Conservation (phyloP, 176 grass and related monocot genomes). For the Triticum dicoccoides region DNA sequence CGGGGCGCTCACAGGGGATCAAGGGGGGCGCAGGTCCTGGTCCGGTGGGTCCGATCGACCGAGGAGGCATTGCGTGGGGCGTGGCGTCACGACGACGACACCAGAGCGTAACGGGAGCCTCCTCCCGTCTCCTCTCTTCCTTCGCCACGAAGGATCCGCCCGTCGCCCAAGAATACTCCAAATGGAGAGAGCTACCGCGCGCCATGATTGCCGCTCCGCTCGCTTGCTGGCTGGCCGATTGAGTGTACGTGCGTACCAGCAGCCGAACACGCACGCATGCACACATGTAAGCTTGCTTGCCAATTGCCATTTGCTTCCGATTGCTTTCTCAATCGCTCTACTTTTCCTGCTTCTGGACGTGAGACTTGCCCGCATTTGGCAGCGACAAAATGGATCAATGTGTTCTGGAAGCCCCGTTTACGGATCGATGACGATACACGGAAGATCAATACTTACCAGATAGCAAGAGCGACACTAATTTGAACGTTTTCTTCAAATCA, state of each 20-base stretch:
- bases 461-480: neutral
- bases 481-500: neutral
- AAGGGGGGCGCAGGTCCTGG: neutral
- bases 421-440: neutral
- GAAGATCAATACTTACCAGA: too few relatives aligned
- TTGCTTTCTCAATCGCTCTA: neutral
- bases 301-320: neutral
- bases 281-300: too few relatives aligned
- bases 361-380: neutral
- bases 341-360: neutral
- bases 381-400: neutral
- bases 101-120: conserved; percentile 15
- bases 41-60: neutral
- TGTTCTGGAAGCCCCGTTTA: neutral
- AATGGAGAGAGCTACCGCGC: neutral
- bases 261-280: neutral
- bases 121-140: neutral
- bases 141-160: neutral
- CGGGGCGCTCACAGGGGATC: conserved; percentile 29
- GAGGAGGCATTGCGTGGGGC: conserved; percentile 34
- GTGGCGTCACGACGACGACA: conserved; percentile 64
- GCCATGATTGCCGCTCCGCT: neutral
- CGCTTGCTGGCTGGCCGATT: neutral
- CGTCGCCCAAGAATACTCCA: neutral
- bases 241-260: neutral